A percentile compares a stretch with the other conserved stretches of the same genome.
Evolutionary conservation across 768 basidiomycete species (phyloP).

Genomic region (Amanita phalloides): DNA sequence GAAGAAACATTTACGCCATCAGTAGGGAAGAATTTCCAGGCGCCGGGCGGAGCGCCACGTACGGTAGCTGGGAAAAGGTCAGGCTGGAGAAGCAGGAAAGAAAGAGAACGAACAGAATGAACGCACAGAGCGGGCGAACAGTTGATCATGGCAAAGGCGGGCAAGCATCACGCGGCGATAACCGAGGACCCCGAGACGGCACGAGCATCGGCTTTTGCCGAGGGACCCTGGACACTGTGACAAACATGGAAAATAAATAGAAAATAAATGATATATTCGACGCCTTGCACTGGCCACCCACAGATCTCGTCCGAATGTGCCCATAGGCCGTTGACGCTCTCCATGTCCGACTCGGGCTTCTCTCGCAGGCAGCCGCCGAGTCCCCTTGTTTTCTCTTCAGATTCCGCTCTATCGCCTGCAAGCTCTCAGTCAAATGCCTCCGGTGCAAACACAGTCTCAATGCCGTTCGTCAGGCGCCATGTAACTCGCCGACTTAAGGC

Average conservation of each 20-base stretch:
- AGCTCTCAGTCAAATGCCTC: conserved; percentile 33
- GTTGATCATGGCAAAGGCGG: neutral
- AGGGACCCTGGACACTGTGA: conserved; percentile 13
- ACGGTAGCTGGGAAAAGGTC: neutral
- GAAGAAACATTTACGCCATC: conserved; percentile 1
- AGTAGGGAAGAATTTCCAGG: conserved; percentile 5
- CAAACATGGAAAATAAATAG: neutral
- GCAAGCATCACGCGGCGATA: neutral
- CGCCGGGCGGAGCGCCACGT: neutral
- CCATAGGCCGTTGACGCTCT: conserved; percentile 12
- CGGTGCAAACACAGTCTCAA: conserved; percentile 70
- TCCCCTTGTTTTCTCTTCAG: conserved; percentile 70
- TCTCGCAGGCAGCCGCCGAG: conserved; percentile 60
- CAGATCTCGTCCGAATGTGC: conserved; percentile 15
- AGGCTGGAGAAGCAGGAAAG: neutral
- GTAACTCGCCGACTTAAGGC: conserved; percentile 88
- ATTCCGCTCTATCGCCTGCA: conserved; percentile 41
- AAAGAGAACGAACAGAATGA: neutral
- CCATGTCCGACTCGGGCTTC: conserved; percentile 42
- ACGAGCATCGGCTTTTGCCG: conserved; percentile 4
- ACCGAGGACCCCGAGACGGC: neutral
- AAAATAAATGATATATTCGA: neutral
- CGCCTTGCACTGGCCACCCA: neutral
- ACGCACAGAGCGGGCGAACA: neutral
- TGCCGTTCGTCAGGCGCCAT: conserved; percentile 89